Conservation (phyloP, 2,329 filamentous ascomycete genomes). For the Fusarium devonianum region DNA sequence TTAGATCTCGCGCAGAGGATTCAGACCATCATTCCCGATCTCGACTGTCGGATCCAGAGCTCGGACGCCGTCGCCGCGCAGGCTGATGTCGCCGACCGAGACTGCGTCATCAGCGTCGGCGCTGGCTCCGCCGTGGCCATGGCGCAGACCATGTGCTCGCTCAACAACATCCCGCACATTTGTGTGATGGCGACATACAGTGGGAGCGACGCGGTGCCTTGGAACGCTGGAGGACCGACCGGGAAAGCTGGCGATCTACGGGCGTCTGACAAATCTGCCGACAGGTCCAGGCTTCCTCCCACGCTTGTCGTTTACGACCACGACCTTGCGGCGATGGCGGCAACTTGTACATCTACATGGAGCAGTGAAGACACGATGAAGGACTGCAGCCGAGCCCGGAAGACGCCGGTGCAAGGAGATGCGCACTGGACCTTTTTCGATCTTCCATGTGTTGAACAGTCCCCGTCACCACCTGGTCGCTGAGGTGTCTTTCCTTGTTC, state of each 20-base stretch:
- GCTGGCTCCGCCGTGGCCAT: conserved; percentile 68
- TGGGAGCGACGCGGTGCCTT: conserved; percentile 64
- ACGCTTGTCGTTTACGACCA: conserved; percentile 50
- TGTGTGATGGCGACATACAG: conserved; percentile 68
- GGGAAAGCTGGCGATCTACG: no score
- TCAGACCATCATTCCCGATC: conserved; percentile 45
- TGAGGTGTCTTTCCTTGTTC: no score
- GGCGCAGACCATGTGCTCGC: conserved; percentile 61
- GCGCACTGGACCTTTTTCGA: no score
- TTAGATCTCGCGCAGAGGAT: conserved; percentile 46
- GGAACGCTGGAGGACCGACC: neutral
- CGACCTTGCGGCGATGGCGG: no score
- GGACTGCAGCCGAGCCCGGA: no score
- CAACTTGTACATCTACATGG: no score
- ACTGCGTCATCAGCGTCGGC: conserved; percentile 67
- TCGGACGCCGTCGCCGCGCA: conserved; percentile 40
- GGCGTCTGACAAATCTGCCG: neutral
- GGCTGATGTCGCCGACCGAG: conserved; percentile 49
- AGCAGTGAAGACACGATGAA: no score
- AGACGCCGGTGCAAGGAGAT: no score
- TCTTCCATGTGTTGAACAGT: no score
- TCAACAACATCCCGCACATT: conserved; percentile 63
- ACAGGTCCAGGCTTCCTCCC: conserved; percentile 31
- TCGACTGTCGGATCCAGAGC: conserved; percentile 45
- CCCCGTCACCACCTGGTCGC: no score